These are phyloP conservation scores for Fusarium compactum DNA, from an alignment of 2,329 filamentous ascomycete species.

Conservation along the genomic window DNA sequence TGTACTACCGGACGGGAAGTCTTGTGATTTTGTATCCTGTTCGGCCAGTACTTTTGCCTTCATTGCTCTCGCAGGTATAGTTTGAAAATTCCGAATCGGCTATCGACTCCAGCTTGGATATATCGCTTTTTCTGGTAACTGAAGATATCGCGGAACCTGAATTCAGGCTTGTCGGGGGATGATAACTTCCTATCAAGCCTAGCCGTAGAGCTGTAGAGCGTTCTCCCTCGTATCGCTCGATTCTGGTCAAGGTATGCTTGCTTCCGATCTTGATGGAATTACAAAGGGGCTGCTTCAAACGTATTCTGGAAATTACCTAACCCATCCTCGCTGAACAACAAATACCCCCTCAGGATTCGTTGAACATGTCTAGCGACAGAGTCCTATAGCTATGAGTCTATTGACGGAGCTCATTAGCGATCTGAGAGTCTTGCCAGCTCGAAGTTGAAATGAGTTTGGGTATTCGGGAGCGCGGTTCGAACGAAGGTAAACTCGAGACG, in stretches of 20 bases:
- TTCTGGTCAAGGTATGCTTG: not conserved
- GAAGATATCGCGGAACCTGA: too few species aligned
- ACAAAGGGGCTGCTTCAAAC: too few species aligned
- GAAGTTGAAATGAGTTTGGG: not conserved
- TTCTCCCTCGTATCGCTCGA: not conserved
- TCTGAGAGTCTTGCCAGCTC: not conserved
- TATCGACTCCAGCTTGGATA: too few species aligned
- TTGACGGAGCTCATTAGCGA: not conserved
- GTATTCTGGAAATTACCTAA: not conserved
- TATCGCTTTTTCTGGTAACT: not conserved
- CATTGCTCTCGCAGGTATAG: not conserved
- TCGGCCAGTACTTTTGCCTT: not conserved
- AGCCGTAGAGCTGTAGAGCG: not conserved
- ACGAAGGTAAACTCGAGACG: not conserved
- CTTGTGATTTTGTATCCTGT: not conserved
- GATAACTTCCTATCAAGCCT: not conserved
- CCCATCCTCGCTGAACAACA: not conserved
- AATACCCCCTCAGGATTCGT: not conserved
- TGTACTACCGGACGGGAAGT: not conserved
- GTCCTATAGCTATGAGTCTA: not conserved
- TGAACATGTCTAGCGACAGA: accelerated
- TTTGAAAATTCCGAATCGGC: not conserved
- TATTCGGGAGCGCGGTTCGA: not conserved
- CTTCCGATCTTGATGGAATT: not conserved
- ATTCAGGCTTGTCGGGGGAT: too few species aligned